These are phyloP conservation scores for Erodium chrysanthum DNA, from an alignment of 441 rosid genomes.

Conservation along the genomic window DNA sequence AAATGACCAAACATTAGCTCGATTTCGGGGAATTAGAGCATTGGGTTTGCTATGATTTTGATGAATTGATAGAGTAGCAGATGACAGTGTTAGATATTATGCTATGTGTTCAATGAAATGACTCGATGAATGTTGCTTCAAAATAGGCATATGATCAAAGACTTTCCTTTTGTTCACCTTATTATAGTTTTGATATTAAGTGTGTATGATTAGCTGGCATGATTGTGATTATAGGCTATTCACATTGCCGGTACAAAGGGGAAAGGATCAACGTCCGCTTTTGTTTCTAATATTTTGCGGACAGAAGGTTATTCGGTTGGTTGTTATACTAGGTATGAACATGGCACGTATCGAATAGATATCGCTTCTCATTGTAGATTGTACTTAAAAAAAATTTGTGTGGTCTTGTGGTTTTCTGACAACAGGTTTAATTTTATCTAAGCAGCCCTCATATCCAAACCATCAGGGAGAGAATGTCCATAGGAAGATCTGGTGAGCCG, in stretches of 20 bases:
- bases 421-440: conserved; percentile 14
- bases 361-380: not conserved
- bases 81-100: too few species aligned
- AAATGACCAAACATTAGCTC: too few species aligned
- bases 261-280: conserved; percentile 84
- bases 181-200: not conserved
- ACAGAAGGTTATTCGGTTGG: conserved; percentile 70
- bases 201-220: not conserved
- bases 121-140: too few species aligned
- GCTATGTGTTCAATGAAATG: too few species aligned
- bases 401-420: conserved; percentile 14
- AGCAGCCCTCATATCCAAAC: conserved; percentile 70
- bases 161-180: not conserved
- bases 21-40: too few species aligned
- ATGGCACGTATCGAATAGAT: not conserved
- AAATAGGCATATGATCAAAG: not conserved
- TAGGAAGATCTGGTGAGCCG: conserved; percentile 46
- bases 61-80: too few species aligned
- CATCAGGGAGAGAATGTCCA: conserved; percentile 61
- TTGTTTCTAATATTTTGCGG: conserved; percentile 57
- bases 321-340: conserved; percentile 62
- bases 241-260: conserved; percentile 94
- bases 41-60: too few species aligned
- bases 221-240: conserved; percentile 32
- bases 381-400: not conserved